Base-by-base conservation (phyloP, 768 basidiomycete genomes). In the Phanerodontia chrysosporium region DNA sequence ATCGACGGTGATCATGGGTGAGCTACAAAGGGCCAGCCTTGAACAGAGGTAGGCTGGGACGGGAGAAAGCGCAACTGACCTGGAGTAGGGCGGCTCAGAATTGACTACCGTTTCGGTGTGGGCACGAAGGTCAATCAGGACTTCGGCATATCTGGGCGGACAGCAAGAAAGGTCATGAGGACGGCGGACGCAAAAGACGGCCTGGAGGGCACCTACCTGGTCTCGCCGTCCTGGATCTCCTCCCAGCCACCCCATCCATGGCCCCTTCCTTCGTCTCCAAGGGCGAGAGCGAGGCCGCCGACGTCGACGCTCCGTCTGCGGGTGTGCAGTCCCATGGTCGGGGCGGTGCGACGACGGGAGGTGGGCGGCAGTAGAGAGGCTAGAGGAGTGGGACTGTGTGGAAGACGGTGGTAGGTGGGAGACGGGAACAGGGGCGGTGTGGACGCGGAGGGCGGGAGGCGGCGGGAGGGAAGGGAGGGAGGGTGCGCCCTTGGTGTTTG, bases 201-300 rank as follows among this genome's bases (percentile, higher is more conserved):
- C 25, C 28, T 12, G 14, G 25, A 21, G 28, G 36, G 56, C 52
- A 74, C 83, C 66, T 67, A 87, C 87, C 74, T 74, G 18, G 73
- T 76, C 75, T 73, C 68, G 76, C 77, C 73, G 70, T 76, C 49
- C 65, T 81, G 64, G 51, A 74, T 67, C 69, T 81, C 75, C 49
- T 80, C 80, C 78, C 82, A 77, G 45, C 83, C 78, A 42, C 85
- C 80, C 88, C 90, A 89, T 36, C 89, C 89, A 66, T 84, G 82
- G 27, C 90, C 87, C 59, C 82, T 75, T 45, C 82, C 83, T 49
- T 72, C 75, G 63, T 82, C 83, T 58, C 75, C 78, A 51, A 90
- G 82, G 0, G 93, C 92, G 51, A 93, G 85, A 58, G 87, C 84
- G 59, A 98, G 80, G 30, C 94, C 95, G 13, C 95, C 95, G 45